Evolutionary conservation across 441 rosid genomes (phyloP), one percentile per base, ranked within the genome.

Genomic region (Francoa sonchifolia): DNA sequence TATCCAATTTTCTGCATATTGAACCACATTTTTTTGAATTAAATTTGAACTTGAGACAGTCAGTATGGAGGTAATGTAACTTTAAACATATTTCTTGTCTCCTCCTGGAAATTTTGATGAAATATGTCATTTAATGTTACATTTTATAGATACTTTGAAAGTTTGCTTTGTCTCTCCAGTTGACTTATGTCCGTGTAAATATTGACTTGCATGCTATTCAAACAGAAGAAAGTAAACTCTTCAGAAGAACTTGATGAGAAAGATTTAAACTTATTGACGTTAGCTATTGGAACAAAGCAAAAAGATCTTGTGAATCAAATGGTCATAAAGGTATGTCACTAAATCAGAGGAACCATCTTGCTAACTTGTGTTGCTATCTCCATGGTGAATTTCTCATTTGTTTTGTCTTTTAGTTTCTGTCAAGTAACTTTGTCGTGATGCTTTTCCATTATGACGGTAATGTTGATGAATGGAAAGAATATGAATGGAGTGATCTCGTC

Each of bases 371-470:
- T 17, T 32, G 16, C 33, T 34, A 14, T 17, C 0, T 11, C 30
- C 22, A 12, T 18, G 32, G 35, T 12, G 42, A 11, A 34, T 42
- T 41, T 1, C 32, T 36, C 8, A 13, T 50, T 51, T 10, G 19
- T 17, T 48, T 20, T 23, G 18, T 8, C 32, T 34, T 72, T 58
- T 77, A 79, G 90, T 79, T 79, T 48, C 52, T 73, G 28, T 54
- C 62, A 11, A 61, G 72, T 42, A 60, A 66, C 18, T 79, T 76
- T 40, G 67, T 52, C 0, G 67, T 73, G 47, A 76, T 79, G 74
- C 77, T 79, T 65, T 79, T 79, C 64, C 90, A 79, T 48, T 79
- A 79, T 46, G 90, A 79, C 47, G 79, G 79, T 38, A 15, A 39
- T 3, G 74, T 69, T 38, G 82, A 79, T 59, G 72, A 55, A 29